phyloP scores from a whole-genome alignment of 495 filamentous ascomycete species.

The Xylaria longipes region DNA sequence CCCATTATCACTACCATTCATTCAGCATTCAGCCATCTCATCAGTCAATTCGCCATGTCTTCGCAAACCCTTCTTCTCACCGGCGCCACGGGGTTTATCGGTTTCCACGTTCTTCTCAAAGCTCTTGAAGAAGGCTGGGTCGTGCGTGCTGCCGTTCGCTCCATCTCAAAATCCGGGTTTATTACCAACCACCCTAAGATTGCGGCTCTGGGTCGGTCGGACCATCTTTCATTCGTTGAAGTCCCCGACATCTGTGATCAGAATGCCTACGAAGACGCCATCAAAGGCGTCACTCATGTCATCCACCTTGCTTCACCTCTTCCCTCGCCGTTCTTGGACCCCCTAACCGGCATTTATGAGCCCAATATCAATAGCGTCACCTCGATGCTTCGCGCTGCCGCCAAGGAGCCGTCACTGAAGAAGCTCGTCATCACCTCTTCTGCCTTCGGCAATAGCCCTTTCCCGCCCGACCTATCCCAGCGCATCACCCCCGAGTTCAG shows the following conservation, averaged over 20 bases:
- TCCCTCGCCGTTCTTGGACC: constrained; percentile 26
- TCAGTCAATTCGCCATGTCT: background rate
- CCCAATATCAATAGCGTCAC: constrained; percentile 36
- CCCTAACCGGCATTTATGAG: constrained; percentile 33
- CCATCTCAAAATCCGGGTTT: constrained; percentile 35
- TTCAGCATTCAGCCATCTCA: background rate
- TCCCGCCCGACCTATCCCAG: background rate
- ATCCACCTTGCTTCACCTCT: constrained; percentile 57
- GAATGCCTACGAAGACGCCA: constrained; percentile 52
- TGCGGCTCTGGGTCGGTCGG: constrained; percentile 29
- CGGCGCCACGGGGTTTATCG: constrained; percentile 45
- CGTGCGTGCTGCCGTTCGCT: constrained; percentile 45
- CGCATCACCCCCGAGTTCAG: background rate
- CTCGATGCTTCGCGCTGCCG: constrained; percentile 38
- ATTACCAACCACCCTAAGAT: constrained; percentile 37
- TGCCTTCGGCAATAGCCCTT: constrained; percentile 27
- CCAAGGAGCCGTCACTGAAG: constrained; percentile 34
- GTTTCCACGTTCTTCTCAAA: constrained; percentile 39
- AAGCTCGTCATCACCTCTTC: constrained; percentile 47
- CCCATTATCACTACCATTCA: background rate
- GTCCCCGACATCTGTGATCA: constrained; percentile 52
- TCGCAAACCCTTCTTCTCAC: constrained; percentile 41
- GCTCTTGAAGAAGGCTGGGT: constrained; percentile 42
- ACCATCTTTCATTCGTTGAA: constrained; percentile 42
- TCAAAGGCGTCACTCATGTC: constrained; percentile 52